phyloP scores from a whole-genome alignment of 345 rosid genomes.

The Erysimum cheiranthoides region DNA sequence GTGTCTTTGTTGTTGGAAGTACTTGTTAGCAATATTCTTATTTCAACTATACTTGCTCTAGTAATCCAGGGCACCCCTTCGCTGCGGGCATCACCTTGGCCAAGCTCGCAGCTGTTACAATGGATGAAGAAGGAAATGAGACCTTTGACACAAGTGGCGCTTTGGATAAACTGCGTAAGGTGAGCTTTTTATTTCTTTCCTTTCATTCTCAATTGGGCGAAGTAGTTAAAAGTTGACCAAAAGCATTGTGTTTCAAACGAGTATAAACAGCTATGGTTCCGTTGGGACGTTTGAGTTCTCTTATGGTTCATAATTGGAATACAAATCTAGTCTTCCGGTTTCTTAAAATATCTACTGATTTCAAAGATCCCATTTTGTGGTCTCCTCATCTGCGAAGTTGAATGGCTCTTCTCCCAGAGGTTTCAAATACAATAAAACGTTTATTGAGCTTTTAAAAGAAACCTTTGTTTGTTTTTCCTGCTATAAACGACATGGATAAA shows the following conservation, averaged over 20 bases:
- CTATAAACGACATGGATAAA: conserved; percentile 20
- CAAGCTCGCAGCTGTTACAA: conserved; percentile 97
- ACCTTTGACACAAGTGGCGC: conserved; percentile 99
- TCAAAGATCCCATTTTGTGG: conserved; percentile 14
- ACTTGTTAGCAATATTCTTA: conserved; percentile 39
- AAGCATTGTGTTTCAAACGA: conserved; percentile 23
- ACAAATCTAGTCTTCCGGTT: conserved; percentile 23
- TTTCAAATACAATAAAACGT: conserved; percentile 20
- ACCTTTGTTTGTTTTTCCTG: background rate
- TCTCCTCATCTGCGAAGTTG: conserved; percentile 14
- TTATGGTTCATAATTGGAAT: conserved; percentile 27
- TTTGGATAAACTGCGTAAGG: conserved; percentile 92
- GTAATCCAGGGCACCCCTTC: conserved; percentile 90
- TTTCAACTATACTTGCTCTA: conserved; percentile 49
- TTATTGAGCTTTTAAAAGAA: conserved; percentile 1
- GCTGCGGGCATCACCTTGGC: conserved; percentile 91
- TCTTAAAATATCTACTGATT: conserved; percentile 9
- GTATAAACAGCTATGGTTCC: conserved; percentile 4
- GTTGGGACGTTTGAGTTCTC: conserved; percentile 3
- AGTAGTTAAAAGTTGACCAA: conserved; percentile 30
- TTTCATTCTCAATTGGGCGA: conserved; percentile 26
- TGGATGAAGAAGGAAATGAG: conserved; percentile 96
- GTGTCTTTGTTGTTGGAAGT: conserved; percentile 27
- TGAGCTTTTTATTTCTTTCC: conserved; percentile 48
- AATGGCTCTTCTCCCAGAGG: conserved; percentile 29